Base-by-base conservation (phyloP, 768 basidiomycete species). In the Mycena rebaudengoi region DNA sequence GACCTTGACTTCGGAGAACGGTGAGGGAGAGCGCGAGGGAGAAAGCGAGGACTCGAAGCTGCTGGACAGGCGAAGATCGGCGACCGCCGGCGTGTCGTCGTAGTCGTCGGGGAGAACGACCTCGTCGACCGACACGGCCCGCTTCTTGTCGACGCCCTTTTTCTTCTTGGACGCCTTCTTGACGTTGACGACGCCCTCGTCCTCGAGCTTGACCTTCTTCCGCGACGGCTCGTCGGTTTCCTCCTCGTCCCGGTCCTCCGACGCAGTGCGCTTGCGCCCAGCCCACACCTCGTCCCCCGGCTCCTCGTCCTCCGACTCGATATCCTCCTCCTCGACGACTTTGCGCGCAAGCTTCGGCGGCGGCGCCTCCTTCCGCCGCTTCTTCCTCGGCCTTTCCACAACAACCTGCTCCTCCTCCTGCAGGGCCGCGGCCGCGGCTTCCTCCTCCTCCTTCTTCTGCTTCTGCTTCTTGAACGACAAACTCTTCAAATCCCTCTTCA, bases 291-390 rank as follows among this genome's bases (percentile, higher is more conserved):
- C 75, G 1, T 76, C 69, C 12, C 69, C 76, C 26, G 69, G 58
- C 12, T 68, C 82, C 56, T 90, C 91, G 37, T 86, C 85, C 69
- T 90, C 91, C 7, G 85, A 86, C 78, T 90, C 90, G 39, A 86
- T 66, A 40, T 88, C 83, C 65, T 76, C 77, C 33, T 78, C 77
- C 40, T 81, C 81, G 30, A 75, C 67, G 35, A 82, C 72, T 63
- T 76, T 79, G 68, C 66, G 78, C 45, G n/a, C n/a, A n/a, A 70
- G 68, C 53, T 63, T 75, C 74, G 74, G 78, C 68, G 70, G 69
- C 41, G 71, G 71, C 40, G 69, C 65, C 64, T 86, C 86, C 71
- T 83, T 84, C 78, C 82, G 88, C 71, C 81, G 79, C 73, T 81
- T 87, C 82, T 90, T 88, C 77, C 78, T 86, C 41, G 86, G 86